These are phyloP conservation scores for Staphylotrichum tortipilum DNA, from an alignment of 495 filamentous ascomycete species.

Conservation along the genomic window DNA sequence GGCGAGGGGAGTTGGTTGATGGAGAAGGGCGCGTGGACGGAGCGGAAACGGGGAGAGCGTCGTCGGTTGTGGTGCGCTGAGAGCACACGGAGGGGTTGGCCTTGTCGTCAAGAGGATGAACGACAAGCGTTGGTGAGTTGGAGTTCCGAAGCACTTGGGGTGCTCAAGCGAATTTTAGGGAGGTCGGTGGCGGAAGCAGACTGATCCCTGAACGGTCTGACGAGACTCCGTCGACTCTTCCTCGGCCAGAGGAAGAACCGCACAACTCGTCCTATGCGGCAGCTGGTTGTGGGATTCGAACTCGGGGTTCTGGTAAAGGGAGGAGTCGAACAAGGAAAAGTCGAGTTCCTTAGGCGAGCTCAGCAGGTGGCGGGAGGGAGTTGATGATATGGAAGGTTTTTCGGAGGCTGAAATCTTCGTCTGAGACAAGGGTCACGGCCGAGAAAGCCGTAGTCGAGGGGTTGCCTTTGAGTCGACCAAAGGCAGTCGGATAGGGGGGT, in stretches of 20 bases:
- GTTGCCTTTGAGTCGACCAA: conserved; percentile 63
- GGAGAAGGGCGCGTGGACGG: conserved; percentile 1
- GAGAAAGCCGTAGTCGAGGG: conserved; percentile 59
- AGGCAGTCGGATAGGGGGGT: conserved; percentile 38
- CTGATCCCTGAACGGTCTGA: conserved; percentile 75
- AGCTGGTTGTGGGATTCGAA: conserved; percentile 64
- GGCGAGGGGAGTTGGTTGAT: conserved; percentile 7
- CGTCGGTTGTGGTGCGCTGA: not conserved
- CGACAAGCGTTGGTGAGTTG: not conserved
- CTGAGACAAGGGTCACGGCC: conserved; percentile 55
- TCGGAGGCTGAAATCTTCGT: conserved; percentile 68
- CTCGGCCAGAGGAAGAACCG: conserved; percentile 94
- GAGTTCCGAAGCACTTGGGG: conserved; percentile 5
- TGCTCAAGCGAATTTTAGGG: conserved; percentile 56
- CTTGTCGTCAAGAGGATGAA: not conserved
- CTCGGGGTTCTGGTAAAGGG: conserved; percentile 44
- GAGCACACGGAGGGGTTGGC: not conserved
- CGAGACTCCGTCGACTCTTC: conserved; percentile 89
- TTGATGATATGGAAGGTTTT: conserved; percentile 60
- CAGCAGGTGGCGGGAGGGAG: conserved; percentile 47
- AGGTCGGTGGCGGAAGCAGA: conserved; percentile 70
- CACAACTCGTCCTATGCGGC: conserved; percentile 96
- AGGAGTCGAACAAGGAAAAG: conserved; percentile 44
- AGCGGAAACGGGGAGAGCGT: not conserved
- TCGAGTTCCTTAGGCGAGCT: conserved; percentile 39